Percentiles rank a stretch among this genome's conserved stretches.
These are phyloP conservation scores for Crithidia brevicula DNA, from an alignment of 208 protist genomes.

Conservation along the genomic window DNA sequence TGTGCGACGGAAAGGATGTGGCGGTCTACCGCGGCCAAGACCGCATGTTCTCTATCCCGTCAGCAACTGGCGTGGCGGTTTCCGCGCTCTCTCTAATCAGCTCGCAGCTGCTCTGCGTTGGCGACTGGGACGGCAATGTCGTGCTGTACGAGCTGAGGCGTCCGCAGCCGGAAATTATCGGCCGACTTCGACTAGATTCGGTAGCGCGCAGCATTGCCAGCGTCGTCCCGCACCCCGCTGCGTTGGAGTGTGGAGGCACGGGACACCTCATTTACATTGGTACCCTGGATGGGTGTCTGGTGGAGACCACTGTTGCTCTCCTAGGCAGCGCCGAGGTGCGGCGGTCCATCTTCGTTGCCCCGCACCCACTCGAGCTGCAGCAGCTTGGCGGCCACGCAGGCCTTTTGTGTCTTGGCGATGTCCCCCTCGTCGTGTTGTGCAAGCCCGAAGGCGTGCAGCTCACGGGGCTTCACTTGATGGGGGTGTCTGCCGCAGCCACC, in stretches of 20 bases:
- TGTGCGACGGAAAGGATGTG: conserved; percentile 24
- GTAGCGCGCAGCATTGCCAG: conserved; percentile 36
- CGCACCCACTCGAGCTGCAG: conserved; percentile 55
- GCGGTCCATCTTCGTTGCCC: conserved; percentile 35
- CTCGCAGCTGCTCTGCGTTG: conserved; percentile 11
- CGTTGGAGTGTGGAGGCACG: neutral
- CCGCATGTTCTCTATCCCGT: neutral
- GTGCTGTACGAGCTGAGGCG: conserved; percentile 12
- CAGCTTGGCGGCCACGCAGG: conserved; percentile 38
- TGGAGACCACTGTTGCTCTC: conserved; percentile 30
- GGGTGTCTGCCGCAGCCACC: conserved; percentile 25
- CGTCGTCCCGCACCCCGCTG: conserved; percentile 6
- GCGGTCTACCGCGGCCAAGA: conserved; percentile 17
- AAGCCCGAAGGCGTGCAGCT: conserved; percentile 15
- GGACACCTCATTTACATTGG: conserved; percentile 27
- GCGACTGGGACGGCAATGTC: conserved; percentile 30
- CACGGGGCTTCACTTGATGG: conserved; percentile 25
- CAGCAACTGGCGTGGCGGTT: conserved; percentile 7
- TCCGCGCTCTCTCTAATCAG: conserved; percentile 19
- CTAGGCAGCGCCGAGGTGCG: conserved; percentile 18
- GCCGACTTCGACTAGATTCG: conserved; percentile 24
- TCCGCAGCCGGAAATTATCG: neutral
- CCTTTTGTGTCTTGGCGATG: conserved; percentile 62
- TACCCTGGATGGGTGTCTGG: conserved; percentile 32
- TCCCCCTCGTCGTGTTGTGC: conserved; percentile 67